Conservation (phyloP, 2,329 filamentous ascomycete genomes). For the Colletotrichum gloeosporioides region DNA sequence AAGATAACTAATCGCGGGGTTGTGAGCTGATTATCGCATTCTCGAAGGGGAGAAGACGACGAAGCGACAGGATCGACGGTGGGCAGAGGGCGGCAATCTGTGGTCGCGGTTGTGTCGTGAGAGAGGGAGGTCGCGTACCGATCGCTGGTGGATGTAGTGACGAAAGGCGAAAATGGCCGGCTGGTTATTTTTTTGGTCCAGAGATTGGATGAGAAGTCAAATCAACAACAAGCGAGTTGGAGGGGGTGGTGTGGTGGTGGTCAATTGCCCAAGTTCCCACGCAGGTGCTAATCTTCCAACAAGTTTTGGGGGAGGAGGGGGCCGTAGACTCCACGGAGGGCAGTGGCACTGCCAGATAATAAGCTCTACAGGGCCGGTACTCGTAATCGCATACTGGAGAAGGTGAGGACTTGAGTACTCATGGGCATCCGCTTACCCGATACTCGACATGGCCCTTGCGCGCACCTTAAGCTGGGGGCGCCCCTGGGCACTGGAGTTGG, state of each 20-base stretch:
- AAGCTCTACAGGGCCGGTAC: not conserved
- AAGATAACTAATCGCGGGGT: conserved; percentile 10
- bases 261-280: not conserved
- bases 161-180: not conserved
- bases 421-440: not conserved
- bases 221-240: conserved; percentile 3
- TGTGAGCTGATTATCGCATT: conserved; percentile 10
- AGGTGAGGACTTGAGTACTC: not conserved
- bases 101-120: not conserved
- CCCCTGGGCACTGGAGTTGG: not conserved
- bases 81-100: not conserved
- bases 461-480: not conserved
- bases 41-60: not conserved
- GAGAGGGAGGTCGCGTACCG: not conserved
- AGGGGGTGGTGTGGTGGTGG: not conserved
- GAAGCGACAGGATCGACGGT: not conserved
- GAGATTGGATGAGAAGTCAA: conserved; percentile 19
- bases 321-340: not conserved
- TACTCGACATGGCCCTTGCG: not conserved
- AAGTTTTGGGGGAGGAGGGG: not conserved
- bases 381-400: not conserved
- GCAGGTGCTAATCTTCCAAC: not conserved
- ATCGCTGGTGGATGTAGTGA: not conserved
- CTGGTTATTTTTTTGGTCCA: not conserved
- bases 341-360: not conserved